Percentiles rank a stretch among this genome's conserved stretches.
phyloP scores from a whole-genome alignment of 2,329 filamentous ascomycete genomes.

The Metarhizium anisopliae region DNA sequence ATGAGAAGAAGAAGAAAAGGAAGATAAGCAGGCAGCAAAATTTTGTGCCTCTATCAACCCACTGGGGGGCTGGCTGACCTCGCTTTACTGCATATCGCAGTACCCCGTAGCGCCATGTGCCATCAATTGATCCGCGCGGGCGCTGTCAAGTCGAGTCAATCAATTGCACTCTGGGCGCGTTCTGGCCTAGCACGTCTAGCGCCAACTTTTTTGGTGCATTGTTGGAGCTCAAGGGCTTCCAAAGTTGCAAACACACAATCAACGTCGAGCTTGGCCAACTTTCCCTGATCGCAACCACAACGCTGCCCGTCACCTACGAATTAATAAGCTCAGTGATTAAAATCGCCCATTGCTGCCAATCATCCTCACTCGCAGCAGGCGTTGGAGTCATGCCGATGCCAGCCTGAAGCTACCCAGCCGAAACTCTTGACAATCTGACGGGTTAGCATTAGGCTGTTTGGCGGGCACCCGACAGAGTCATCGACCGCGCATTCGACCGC shows the following conservation, averaged over 20 bases:
- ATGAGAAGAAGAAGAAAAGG: conserved; percentile 41
- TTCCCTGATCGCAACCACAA: background rate
- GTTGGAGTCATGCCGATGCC: conserved; percentile 4
- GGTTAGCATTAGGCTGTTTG: background rate
- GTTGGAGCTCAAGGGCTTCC: conserved; percentile 13
- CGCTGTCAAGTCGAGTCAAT: too few species aligned
- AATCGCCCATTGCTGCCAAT: background rate
- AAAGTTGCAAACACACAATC: conserved; percentile 10
- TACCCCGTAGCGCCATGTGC: conserved; percentile 2
- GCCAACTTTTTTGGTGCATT: background rate
- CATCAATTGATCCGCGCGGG: too few species aligned
- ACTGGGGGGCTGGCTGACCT: background rate
- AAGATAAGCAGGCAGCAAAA: conserved; percentile 13
- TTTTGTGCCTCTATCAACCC: conserved; percentile 11
- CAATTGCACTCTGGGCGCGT: too few species aligned
- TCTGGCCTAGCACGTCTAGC: background rate
- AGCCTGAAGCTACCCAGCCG: conserved; percentile 4
- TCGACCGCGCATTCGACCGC: background rate
- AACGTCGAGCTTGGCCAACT: background rate
- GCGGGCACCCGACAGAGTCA: background rate
- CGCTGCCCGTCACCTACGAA: background rate
- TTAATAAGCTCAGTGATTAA: too few species aligned
- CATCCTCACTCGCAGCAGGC: background rate
- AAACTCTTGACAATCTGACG: background rate
- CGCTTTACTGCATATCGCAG: conserved; percentile 19